Percentiles rank a stretch among this genome's conserved stretches.
Evolutionary conservation across 2,329 filamentous ascomycete species (phyloP).

Genomic region (Fusarium sp.): DNA sequence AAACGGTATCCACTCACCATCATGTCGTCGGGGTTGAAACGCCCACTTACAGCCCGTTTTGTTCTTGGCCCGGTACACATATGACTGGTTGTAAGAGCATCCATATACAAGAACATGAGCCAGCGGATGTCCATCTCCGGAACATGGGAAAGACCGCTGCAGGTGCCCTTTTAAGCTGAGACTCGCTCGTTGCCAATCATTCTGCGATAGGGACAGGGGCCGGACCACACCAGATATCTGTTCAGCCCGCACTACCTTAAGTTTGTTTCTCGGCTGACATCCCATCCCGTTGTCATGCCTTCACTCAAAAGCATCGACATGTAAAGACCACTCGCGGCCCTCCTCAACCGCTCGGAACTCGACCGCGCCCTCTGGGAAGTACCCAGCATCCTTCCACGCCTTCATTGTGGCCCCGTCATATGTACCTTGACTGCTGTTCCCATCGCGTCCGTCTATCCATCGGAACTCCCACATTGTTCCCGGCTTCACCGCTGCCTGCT

Average conservation of each 20-base stretch:
- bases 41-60: constrained; percentile 20
- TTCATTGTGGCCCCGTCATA: constrained; percentile 88
- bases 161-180: constrained; percentile 24
- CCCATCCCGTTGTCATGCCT: constrained; percentile 8
- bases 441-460: constrained; percentile 89
- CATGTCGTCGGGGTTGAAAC: constrained; percentile 18
- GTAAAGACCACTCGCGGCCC: constrained; percentile 61
- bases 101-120: constrained; percentile 9
- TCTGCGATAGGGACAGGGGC: constrained; percentile 13
- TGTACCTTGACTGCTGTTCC: constrained; percentile 80
- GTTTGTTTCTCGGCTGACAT: constrained; percentile 19
- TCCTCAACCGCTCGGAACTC: constrained; percentile 73
- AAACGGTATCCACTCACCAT: constrained; percentile 33
- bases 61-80: constrained; percentile 27
- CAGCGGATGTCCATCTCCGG: constrained; percentile 22
- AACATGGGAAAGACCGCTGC: constrained; percentile 13
- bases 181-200: constrained; percentile 12
- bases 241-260: constrained; percentile 20
- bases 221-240: constrained; percentile 13
- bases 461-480: constrained; percentile 79
- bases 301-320: constrained; percentile 60
- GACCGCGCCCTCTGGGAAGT: constrained; percentile 80
- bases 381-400: constrained; percentile 89
- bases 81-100: constrained; percentile 32
- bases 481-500: constrained; percentile 27